phyloP scores from a whole-genome alignment of 176 grass and related monocot genomes.

The Oropetium thomaeum region DNA sequence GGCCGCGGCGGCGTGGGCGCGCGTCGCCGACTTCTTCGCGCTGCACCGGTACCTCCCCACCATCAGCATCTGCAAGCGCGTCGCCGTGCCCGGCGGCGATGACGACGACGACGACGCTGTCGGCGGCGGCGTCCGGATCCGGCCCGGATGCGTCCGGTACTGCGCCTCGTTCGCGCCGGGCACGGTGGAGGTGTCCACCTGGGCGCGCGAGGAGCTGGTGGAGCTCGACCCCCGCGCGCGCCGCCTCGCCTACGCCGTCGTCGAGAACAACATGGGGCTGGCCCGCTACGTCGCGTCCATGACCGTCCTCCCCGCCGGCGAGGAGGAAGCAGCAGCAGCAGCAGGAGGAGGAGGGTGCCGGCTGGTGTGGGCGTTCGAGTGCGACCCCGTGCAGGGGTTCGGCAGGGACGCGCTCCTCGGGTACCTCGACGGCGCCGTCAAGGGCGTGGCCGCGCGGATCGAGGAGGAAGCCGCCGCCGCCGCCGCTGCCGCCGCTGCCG shows the following conservation, averaged over 20 bases:
- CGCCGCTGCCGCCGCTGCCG: fast-evolving
- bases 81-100: constrained; percentile 28
- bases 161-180: constrained; percentile 4
- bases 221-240: constrained; percentile 34
- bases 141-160: constrained; percentile 56
- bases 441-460: constrained; percentile 50
- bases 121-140: constrained; percentile 34
- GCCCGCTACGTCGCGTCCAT: constrained; percentile 53
- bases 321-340: not conserved
- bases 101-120: too few relatives aligned
- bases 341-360: constrained; percentile 3
- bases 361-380: constrained; percentile 65
- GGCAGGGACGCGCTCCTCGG: constrained; percentile 43
- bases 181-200: not conserved
- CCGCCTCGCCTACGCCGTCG: constrained; percentile 51
- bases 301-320: not conserved
- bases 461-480: constrained; percentile 32
- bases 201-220: constrained; percentile 74
- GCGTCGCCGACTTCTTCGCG: constrained; percentile 66
- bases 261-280: constrained; percentile 65
- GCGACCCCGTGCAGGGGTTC: constrained; percentile 62
- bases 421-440: constrained; percentile 42
- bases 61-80: constrained; percentile 52
- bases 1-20: constrained; percentile 54
- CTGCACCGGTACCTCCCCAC: constrained; percentile 51